Evolutionary conservation across 768 basidiomycete species (phyloP), one percentile per base, ranked within the genome.

Genomic region (Boletus vinaceobasis): DNA sequence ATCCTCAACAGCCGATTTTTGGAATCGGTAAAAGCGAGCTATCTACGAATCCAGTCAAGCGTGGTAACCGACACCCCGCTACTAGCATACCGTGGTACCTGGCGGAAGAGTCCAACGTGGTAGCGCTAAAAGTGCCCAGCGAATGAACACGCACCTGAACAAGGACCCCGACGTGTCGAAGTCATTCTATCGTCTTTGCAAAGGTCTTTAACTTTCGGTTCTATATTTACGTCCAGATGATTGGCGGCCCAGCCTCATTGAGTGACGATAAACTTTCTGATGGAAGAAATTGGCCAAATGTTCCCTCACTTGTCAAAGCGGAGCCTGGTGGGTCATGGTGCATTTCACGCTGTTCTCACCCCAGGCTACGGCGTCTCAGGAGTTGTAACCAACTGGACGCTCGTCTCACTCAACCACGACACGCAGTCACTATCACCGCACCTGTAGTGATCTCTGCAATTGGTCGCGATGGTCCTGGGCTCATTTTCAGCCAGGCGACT

Each of bases 401-500:
- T 79, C 48, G 77, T 77, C 54, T 67, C 75, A 19, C 74, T 78
- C 27, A 77, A 77, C 74, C 88, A 92, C 71, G 87, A 88, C 60
- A 87, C 86, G 45, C 88, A 89, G 71, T 85, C 82, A 87, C 85
- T 10, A 86, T 90, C 69, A 90, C 87, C n/a, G 86, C 88, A 5
- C 88, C 88, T 1, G 75, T 90, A 11, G 73, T 88, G 62, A 73
- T 88, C 48, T 83, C 84, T 26, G 86, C 85, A 21, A 87, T 87
- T 5, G 88, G 88, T 11, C 87, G 89, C 61, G 88, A 90, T 58
- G 86, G 86, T 1, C 84, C 84, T 3, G 83, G 88, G 88, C 42
- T 88, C 88, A 4, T 90, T 90, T 74, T 84, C 83, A 13, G 88
- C 88, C 56, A 90, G 90, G 71, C 78, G 88, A 36, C 77, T 90